Evolutionary conservation across 2,329 filamentous ascomycete species (phyloP).

Genomic region (Penicillium brasilianum): DNA sequence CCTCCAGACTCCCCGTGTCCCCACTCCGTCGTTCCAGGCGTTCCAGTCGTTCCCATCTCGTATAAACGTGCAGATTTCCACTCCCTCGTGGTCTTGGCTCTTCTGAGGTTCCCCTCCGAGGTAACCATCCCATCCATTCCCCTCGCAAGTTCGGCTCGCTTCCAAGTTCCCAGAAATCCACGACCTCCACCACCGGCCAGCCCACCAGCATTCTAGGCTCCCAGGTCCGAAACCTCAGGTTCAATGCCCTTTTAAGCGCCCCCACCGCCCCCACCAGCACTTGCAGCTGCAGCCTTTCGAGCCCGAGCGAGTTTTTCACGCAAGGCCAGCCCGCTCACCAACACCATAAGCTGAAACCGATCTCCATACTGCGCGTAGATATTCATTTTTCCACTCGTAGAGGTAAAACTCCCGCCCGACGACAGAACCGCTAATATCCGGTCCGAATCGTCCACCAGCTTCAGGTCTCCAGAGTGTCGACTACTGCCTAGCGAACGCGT

Average conservation of each 20-base stretch:
- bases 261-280: conserved; percentile 12
- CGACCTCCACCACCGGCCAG: not conserved
- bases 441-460: conserved; percentile 40
- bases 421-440: conserved; percentile 40
- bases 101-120: conserved; percentile 4
- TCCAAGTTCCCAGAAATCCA: not conserved
- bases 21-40: conserved; percentile 1
- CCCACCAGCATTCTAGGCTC: not conserved
- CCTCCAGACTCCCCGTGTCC: not conserved
- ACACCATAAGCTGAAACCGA: conserved; percentile 38
- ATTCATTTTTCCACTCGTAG: conserved; percentile 40
- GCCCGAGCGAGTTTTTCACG: conserved; percentile 32
- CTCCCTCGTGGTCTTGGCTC: conserved; percentile 4
- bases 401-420: conserved; percentile 32
- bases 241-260: not conserved
- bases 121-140: not conserved
- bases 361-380: conserved; percentile 34
- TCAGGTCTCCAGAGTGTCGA: conserved; percentile 35
- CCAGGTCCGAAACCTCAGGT: not conserved
- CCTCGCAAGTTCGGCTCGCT: not conserved
- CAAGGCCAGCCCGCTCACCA: conserved; percentile 35
- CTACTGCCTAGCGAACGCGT: conserved; percentile 35
- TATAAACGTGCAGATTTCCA: conserved; percentile 5
- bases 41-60: too few species aligned
- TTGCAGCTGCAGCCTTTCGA: conserved; percentile 19